phyloP scores from a whole-genome alignment of 345 rosid species.

The Nasturtium officinale region DNA sequence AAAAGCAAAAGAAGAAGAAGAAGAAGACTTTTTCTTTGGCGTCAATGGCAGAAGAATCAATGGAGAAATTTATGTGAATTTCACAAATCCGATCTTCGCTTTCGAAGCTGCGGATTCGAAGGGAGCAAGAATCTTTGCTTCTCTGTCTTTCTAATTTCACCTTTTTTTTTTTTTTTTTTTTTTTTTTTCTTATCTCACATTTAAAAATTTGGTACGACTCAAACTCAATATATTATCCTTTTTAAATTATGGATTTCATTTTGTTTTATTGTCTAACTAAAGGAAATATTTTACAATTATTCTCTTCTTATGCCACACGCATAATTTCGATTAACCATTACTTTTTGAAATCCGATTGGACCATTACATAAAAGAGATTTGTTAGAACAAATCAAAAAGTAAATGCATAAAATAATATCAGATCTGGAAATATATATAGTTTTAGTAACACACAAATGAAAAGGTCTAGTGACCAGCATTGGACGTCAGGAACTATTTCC shows the following conservation, averaged over 20 bases:
- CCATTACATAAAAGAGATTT: neutral
- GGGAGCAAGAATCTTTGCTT: constrained; percentile 42
- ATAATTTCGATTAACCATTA: neutral
- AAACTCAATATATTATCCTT: constrained; percentile 21
- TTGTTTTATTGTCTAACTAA: neutral
- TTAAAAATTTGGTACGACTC: constrained; percentile 23
- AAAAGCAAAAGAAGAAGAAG: constrained; percentile 1
- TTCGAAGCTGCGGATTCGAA: constrained; percentile 31
- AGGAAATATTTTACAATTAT: constrained; percentile 3
- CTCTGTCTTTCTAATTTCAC: constrained; percentile 28
- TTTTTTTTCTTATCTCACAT: neutral
- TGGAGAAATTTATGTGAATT: constrained; percentile 9
- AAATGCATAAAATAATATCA: constrained; percentile 3
- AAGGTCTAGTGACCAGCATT: constrained; percentile 26
- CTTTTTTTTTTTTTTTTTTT: neutral
- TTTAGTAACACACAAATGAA: constrained; percentile 25
- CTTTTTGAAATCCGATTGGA: neutral
- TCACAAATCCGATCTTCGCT: constrained; percentile 24
- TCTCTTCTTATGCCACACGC: constrained; percentile 33
- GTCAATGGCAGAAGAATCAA: constrained; percentile 36
- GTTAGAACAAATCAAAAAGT: neutral
- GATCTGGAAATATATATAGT: neutral
- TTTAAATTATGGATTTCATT: neutral
- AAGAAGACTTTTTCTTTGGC: neutral
- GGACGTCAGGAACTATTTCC: constrained; percentile 30